phyloP scores from a whole-genome alignment of 2,329 filamentous ascomycete species.

The Cladosporium phlei region DNA sequence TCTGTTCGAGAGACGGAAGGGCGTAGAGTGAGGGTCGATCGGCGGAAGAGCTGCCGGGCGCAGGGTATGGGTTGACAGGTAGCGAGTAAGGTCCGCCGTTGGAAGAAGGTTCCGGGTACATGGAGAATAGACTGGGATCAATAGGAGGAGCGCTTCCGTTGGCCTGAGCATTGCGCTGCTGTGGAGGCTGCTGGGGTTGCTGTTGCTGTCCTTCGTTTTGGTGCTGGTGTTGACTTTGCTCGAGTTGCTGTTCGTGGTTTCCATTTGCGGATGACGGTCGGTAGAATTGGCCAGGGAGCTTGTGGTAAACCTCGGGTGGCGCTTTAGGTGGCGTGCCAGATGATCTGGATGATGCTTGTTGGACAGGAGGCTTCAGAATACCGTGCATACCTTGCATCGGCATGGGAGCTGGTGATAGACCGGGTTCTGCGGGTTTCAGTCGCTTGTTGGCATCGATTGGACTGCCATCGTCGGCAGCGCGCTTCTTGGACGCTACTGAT shows the following conservation, averaged over 20 bases:
- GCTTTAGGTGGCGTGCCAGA: slow-evolving; percentile 4
- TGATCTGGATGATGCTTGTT: slow-evolving; percentile 1
- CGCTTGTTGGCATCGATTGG: slow-evolving; percentile 25
- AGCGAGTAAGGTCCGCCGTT: slow-evolving; percentile 10
- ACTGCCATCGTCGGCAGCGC: slow-evolving; percentile 37
- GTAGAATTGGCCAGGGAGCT: slow-evolving; percentile 13
- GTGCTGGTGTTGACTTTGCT: slow-evolving; percentile 11
- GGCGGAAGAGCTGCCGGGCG: slow-evolving; percentile 18
- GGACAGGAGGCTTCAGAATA: slow-evolving; percentile 11
- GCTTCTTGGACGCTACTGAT: slow-evolving; percentile 52
- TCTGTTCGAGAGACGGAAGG: slow-evolving; percentile 32
- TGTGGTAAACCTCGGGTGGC: slow-evolving; percentile 14
- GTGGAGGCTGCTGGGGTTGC: slow-evolving; percentile 4
- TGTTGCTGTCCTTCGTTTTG: slow-evolving; percentile 1
- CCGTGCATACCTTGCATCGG: slow-evolving; percentile 16
- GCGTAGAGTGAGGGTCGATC: slow-evolving; percentile 22
- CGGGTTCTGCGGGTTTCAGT: slow-evolving; percentile 16
- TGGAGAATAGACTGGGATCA: slow-evolving; percentile 23
- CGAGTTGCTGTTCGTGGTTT: slow-evolving; percentile 9
- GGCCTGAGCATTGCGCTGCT: not conserved
- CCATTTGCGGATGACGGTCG: slow-evolving; percentile 11
- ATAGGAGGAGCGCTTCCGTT: slow-evolving; percentile 18
- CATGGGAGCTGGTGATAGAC: slow-evolving; percentile 9
- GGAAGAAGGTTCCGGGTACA: slow-evolving; percentile 19
- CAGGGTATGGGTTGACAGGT: slow-evolving; percentile 13